These are phyloP conservation scores for Alternaria hordeiaustralica DNA, from an alignment of 2,329 filamentous ascomycete genomes.

Conservation along the genomic window DNA sequence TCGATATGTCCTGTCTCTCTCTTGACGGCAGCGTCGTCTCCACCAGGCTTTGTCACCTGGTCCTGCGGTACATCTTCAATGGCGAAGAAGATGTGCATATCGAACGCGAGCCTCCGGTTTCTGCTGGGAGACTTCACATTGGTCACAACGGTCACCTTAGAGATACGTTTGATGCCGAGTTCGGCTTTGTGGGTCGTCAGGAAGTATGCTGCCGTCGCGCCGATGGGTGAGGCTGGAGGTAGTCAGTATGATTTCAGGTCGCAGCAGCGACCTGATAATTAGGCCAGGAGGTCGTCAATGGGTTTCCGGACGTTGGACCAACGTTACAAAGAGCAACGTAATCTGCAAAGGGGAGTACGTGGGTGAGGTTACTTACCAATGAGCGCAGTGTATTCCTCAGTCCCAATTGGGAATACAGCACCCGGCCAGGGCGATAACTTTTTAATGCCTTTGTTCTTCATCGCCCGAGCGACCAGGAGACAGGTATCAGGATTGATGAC, in stretches of 20 bases:
- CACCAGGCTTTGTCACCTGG: background rate
- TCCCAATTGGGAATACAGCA: conserved; percentile 12
- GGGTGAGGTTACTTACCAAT: conserved; percentile 18
- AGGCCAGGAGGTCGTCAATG: background rate
- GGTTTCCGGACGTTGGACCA: no score
- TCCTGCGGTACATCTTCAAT: conserved; percentile 19
- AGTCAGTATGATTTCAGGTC: background rate
- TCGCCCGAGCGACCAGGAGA: conserved; percentile 19
- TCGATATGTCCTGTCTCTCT: background rate
- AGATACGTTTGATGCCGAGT: conserved; percentile 25
- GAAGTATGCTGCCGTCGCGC: conserved; percentile 21
- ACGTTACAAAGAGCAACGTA: no score
- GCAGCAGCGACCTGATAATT: background rate
- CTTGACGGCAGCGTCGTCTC: background rate
- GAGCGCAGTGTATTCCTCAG: conserved; percentile 24
- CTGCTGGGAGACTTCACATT: background rate
- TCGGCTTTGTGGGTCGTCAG: conserved; percentile 23
- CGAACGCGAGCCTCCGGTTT: background rate
- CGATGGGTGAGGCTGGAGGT: conserved; percentile 25
- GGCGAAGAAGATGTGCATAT: conserved; percentile 23
- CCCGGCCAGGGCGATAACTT: conserved; percentile 27
- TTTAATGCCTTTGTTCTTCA: conserved; percentile 10
- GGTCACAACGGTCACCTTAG: conserved; percentile 17
- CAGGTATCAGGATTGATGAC: conserved; percentile 24
- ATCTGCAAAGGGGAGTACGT: no score